These are phyloP conservation scores for Penicillium cataractarum DNA, from an alignment of 495 filamentous ascomycete species.

Conservation along the genomic window DNA sequence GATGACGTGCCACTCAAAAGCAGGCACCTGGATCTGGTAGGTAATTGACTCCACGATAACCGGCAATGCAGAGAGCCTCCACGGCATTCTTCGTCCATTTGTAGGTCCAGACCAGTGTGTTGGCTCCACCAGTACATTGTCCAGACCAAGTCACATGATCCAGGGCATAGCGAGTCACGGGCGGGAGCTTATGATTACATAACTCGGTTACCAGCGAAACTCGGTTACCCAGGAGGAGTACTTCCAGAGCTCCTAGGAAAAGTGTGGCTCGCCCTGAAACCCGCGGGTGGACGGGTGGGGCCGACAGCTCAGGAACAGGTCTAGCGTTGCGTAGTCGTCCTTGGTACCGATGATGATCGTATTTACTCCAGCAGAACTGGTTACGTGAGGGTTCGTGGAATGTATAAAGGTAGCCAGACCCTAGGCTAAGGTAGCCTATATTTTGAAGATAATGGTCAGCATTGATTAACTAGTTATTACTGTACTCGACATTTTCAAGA, in stretches of 20 bases:
- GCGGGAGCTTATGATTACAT: not conserved
- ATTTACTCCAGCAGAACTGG: not conserved
- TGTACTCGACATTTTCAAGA: not conserved
- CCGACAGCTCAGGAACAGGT: conserved; percentile 44
- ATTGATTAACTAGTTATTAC: not conserved
- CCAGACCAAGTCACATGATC: conserved; percentile 5
- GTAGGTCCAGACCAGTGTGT: not conserved
- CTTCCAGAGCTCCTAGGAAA: not conserved
- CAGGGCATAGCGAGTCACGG: conserved; percentile 4
- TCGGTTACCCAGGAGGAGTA: not conserved
- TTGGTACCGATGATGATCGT: conserved; percentile 25
- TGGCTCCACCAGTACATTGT: not conserved
- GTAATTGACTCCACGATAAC: not conserved
- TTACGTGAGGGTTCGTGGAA: not conserved
- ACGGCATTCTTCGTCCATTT: not conserved
- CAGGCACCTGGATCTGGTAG: not conserved
- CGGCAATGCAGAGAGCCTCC: not conserved
- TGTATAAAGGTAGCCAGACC: no score
- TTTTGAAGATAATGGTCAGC: not conserved
- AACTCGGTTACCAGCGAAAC: no score
- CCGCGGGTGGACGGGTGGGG: conserved; percentile 14
- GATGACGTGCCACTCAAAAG: not conserved
- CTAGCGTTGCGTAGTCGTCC: conserved; percentile 26
- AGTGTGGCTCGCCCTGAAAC: not conserved
- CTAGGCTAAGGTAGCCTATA: no score